A percentile compares a stretch with the other conserved stretches of the same genome.
phyloP scores from a whole-genome alignment of 306 rosid species.

The Acmispon strigosus region DNA sequence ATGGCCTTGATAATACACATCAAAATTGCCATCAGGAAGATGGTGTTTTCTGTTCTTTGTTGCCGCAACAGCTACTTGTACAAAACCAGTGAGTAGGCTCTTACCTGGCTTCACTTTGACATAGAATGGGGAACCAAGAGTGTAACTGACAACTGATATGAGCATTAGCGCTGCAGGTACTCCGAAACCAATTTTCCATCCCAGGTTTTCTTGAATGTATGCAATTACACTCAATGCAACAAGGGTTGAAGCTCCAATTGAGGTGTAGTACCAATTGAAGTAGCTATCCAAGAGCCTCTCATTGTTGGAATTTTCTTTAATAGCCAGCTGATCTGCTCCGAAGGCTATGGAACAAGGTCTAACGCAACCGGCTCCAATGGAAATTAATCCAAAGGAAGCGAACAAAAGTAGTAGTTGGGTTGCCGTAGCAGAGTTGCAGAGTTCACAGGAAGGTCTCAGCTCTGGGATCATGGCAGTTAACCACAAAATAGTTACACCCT shows the following conservation, averaged over 20 bases:
- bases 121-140: constrained; percentile 36
- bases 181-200: constrained; percentile 51
- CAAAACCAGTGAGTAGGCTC: constrained; percentile 26
- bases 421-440: constrained; percentile 21
- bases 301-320: constrained; percentile 9
- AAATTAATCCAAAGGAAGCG: constrained; percentile 36
- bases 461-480: constrained; percentile 41
- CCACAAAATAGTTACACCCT: constrained; percentile 43
- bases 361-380: constrained; percentile 56
- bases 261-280: constrained; percentile 46
- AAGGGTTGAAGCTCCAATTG: constrained; percentile 18
- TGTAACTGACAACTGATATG: constrained; percentile 27
- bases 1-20: constrained; percentile 22
- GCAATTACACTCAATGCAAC: constrained; percentile 28
- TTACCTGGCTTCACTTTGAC: constrained; percentile 23
- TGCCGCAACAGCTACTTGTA: constrained; percentile 33
- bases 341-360: constrained; percentile 55
- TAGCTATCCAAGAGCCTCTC: constrained; percentile 34
- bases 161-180: constrained; percentile 35
- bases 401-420: constrained; percentile 33
- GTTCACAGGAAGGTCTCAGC: constrained; percentile 27
- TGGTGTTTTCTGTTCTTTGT: constrained; percentile 26
- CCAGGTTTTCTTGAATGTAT: constrained; percentile 44
- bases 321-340: constrained; percentile 46
- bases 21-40: constrained; percentile 10